Conservation (phyloP, 495 filamentous ascomycete genomes). For the Monascus purpureus region DNA sequence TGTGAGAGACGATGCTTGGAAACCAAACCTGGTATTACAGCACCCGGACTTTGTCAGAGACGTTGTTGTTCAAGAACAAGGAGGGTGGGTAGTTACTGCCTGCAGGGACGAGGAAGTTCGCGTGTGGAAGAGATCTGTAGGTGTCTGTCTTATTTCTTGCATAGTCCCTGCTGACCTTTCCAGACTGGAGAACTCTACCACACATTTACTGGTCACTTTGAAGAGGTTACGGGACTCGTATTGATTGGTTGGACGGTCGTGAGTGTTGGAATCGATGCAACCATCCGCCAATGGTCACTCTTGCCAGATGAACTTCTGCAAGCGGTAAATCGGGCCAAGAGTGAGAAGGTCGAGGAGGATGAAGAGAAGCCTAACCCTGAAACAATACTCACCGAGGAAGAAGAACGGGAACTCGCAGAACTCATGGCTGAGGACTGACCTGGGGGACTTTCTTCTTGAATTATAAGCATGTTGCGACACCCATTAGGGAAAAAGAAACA, state of each 20-base stretch:
- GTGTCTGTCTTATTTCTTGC: conserved; percentile 5
- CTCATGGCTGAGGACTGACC: conserved; percentile 68
- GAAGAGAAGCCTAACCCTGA: conserved; percentile 26
- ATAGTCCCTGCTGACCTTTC: conserved; percentile 5
- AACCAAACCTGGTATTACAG: conserved; percentile 51
- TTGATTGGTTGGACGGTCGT: conserved; percentile 48
- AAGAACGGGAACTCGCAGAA: conserved; percentile 76
- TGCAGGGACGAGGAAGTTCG: conserved; percentile 86
- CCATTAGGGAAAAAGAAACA: too few species aligned
- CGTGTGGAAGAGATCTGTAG: conserved; percentile 62
- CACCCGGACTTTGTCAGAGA: conserved; percentile 88
- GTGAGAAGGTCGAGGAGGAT: conserved; percentile 35
- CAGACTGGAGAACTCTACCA: conserved; percentile 61
- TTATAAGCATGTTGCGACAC: too few species aligned
- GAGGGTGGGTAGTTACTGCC: conserved; percentile 76
- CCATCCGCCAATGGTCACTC: conserved; percentile 70
- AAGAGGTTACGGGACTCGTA: conserved; percentile 75
- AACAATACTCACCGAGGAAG: conserved; percentile 56
- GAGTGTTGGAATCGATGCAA: conserved; percentile 80
- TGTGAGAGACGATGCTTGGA: conserved; percentile 47
- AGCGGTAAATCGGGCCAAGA: conserved; percentile 43
- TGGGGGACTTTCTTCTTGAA: background rate
- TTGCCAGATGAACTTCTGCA: conserved; percentile 46
- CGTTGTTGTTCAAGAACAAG: conserved; percentile 53
- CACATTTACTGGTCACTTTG: conserved; percentile 72